These are phyloP conservation scores for Lipomyces yamadae DNA, from an alignment of 805 yeast genomes.

Conservation along the genomic window DNA sequence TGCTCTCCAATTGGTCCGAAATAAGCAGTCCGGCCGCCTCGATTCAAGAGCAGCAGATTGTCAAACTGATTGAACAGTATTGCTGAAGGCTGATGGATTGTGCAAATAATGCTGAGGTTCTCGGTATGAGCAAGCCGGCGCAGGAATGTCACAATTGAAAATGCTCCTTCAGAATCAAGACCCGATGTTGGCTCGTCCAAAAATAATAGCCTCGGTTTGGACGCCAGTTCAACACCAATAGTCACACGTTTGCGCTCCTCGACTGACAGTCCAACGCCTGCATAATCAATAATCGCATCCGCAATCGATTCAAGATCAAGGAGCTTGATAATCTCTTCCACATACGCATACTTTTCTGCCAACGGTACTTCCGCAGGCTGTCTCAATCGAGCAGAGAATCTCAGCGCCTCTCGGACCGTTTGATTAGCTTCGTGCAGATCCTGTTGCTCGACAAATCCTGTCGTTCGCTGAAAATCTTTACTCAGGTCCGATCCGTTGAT, in stretches of 20 bases:
- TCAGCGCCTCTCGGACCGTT: constrained; percentile 73
- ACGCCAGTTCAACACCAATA: constrained; percentile 68
- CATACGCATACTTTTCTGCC: constrained; percentile 65
- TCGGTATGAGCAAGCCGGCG: constrained; percentile 58
- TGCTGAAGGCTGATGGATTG: constrained; percentile 82
- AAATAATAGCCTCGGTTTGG: constrained; percentile 64
- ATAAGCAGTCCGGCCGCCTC: constrained; percentile 71
- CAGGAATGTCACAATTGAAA: constrained; percentile 66
- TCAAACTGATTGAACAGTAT: constrained; percentile 69
- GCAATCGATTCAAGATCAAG: constrained; percentile 68
- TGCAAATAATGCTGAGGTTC: constrained; percentile 70
- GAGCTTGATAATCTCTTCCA: constrained; percentile 64
- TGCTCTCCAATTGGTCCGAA: constrained; percentile 57
- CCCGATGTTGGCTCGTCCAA: constrained; percentile 73
- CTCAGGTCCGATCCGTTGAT: constrained; percentile 67
- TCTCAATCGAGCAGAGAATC: constrained; percentile 68
- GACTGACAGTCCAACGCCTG: constrained; percentile 70
- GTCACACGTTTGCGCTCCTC: constrained; percentile 66
- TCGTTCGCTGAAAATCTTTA: constrained; percentile 64
- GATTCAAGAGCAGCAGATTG: constrained; percentile 67
- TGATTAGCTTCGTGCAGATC: constrained; percentile 68
- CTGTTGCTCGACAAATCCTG: constrained; percentile 78
- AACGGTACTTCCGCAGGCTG: constrained; percentile 59
- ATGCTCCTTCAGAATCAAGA: constrained; percentile 70
- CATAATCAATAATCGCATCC: constrained; percentile 73